Conservation (phyloP, 352 stramenopile species). For the Pseudoperonospora humuli region DNA sequence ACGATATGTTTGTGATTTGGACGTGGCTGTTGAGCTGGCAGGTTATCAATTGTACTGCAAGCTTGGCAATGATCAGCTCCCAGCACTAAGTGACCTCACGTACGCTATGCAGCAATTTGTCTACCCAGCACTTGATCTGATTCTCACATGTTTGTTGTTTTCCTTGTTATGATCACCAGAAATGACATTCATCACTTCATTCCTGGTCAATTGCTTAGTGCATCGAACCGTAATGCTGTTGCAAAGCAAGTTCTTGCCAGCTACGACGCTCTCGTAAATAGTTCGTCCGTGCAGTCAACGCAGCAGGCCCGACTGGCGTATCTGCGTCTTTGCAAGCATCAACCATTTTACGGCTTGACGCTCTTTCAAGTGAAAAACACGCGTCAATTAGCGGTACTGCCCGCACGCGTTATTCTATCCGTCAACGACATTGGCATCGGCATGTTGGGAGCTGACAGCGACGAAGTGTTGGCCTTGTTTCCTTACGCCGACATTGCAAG, state of each 20-base stretch:
- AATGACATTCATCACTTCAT: conserved; percentile 31
- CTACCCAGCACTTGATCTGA: too few relatives aligned
- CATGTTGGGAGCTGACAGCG: conserved; percentile 47
- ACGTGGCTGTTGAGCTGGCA: conserved; percentile 50
- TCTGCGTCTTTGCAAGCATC: too few relatives aligned
- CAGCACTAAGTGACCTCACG: conserved; percentile 11
- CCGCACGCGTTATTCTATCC: conserved; percentile 50
- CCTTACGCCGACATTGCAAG: conserved; percentile 60
- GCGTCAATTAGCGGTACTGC: too few relatives aligned
- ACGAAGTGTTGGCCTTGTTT: conserved; percentile 55
- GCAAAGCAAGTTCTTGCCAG: conserved; percentile 25
- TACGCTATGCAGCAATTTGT: too few relatives aligned
- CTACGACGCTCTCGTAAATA: conserved; percentile 29
- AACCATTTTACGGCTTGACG: too few relatives aligned
- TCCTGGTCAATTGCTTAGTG: conserved; percentile 30
- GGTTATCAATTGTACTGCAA: conserved; percentile 66
- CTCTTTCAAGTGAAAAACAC: conserved; percentile 69
- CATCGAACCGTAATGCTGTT: conserved; percentile 31
- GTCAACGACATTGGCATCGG: conserved; percentile 59
- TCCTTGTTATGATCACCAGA: too few relatives aligned
- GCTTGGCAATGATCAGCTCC: too few relatives aligned
- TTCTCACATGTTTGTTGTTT: too few relatives aligned
- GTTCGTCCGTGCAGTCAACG: conserved; percentile 25
- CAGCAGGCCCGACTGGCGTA: conserved; percentile 38
- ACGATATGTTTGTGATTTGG: conserved; percentile 43